These are phyloP conservation scores for Saturnispora zaruensis DNA, from an alignment of 805 yeast genomes.

Conservation along the genomic window DNA sequence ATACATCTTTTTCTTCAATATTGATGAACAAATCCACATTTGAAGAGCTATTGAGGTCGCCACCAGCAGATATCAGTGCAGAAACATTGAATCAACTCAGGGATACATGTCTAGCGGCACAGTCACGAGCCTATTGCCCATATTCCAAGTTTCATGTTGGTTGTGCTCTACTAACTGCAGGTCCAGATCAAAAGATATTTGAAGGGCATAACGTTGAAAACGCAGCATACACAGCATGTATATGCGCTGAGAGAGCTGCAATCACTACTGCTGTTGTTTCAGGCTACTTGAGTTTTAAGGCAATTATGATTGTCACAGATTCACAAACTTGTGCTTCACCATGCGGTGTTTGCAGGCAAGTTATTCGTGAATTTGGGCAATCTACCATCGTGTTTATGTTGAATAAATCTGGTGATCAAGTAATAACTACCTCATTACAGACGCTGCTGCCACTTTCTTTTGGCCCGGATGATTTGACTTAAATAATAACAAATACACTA, in stretches of 20 bases:
- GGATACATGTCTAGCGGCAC: conserved; percentile 13
- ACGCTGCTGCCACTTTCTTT: conserved; percentile 77
- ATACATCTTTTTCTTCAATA: not conserved
- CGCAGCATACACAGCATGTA: conserved; percentile 74
- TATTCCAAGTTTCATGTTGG: conserved; percentile 82
- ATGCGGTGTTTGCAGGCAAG: conserved; percentile 92
- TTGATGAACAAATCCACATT: not conserved
- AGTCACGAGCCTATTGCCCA: conserved; percentile 50
- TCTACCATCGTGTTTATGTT: conserved; percentile 60
- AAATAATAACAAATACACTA: not conserved
- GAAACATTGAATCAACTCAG: not conserved
- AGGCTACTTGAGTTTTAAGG: conserved; percentile 39
- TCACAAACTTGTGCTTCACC: conserved; percentile 59
- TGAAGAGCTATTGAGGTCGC: conserved; percentile 1
- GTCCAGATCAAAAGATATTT: conserved; percentile 41
- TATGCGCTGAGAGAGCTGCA: conserved; percentile 73
- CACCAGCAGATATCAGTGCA: not conserved
- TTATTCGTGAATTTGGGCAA: conserved; percentile 71
- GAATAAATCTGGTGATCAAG: conserved; percentile 40
- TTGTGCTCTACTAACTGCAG: conserved; percentile 51
- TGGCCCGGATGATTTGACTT: conserved; percentile 63
- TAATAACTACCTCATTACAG: conserved; percentile 39
- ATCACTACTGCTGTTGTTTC: conserved; percentile 43
- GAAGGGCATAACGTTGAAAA: conserved; percentile 89
- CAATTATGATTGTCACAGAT: conserved; percentile 64